Conservation (phyloP, 257 asterid species). For the Ligustrum vulgare region DNA sequence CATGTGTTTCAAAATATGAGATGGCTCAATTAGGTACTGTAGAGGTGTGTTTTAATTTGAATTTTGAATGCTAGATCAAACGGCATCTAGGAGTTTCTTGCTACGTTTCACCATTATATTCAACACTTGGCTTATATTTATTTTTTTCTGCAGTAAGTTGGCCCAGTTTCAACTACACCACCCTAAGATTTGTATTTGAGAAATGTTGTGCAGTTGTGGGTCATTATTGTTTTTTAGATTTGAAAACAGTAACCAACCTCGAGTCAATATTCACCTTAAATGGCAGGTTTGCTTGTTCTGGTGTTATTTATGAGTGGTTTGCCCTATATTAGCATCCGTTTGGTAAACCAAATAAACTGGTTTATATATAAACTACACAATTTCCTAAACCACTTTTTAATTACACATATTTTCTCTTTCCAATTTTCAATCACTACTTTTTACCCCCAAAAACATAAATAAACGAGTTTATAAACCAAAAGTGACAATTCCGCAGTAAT, state of each 20-base stretch:
- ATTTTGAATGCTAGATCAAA: neutral
- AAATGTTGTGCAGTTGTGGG: no score
- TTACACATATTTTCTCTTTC: no score
- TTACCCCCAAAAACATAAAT: no score
- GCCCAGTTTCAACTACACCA: neutral
- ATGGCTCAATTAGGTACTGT: neutral
- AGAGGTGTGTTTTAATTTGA: constrained; percentile 2
- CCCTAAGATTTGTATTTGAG: no score
- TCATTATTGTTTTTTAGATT: constrained; percentile 1
- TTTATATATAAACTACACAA: no score
- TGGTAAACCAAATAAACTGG: neutral
- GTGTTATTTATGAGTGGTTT: neutral
- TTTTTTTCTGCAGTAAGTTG: neutral
- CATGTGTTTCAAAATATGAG: neutral
- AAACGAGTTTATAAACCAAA: no score
- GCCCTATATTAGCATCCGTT: neutral
- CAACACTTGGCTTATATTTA: neutral
- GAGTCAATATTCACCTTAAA: neutral
- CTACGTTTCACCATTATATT: neutral
- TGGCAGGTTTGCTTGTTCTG: neutral
- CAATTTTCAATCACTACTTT: no score
- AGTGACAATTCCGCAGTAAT: neutral
- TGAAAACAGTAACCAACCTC: neutral
- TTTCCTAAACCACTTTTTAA: no score
- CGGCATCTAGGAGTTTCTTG: constrained; percentile 1